Base-by-base conservation (phyloP, 139 green algal species). In the Axilococcus clingmanii region DNA sequence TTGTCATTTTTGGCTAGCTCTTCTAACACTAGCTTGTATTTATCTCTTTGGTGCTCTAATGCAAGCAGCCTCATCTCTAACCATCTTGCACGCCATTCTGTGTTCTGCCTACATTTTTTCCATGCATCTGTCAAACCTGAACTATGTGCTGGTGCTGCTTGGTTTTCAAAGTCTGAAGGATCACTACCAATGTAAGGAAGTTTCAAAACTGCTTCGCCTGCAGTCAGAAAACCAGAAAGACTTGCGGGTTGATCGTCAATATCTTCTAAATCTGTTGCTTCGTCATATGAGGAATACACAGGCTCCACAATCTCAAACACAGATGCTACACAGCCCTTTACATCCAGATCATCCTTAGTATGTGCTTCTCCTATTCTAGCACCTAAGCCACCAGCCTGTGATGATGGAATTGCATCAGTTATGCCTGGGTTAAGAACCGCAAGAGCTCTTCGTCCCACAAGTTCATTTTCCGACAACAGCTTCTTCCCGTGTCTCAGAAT, bases 61-160 rank as follows among this genome's bases (percentile, higher is more conserved):
- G 73, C 66, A 15, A 24, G 20, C 30, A 73, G 7, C n/a, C 71
- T 53, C 33, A 68, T 52, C 48, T 72, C 35, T 52, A 79, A 48
- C 66, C 66, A 79, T 23, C 60, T 66, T 2, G 41, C 17, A 6
- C 67, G 62, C 66, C 71, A 79, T 64, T 72, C 57, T 33, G 59
- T 34, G 27, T 41, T 46, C 9, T 61, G 57, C 22, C 46, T 37
- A n/a, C 20, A 30, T 7, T n/a, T 6, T 22, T 28, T 34, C 48
- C 63, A 62, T n/a, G n/a, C n/a, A n/a, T n/a, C n/a, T n/a, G n/a
- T n/a, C n/a, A n/a, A n/a, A n/a, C n/a, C n/a, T n/a, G n/a, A n/a
- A n/a, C n/a, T n/a, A n/a, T n/a, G n/a, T n/a, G n/a, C n/a, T n/a
- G n/a, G n/a, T n/a, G n/a, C n/a, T n/a, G n/a, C n/a, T n/a, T n/a